Base-by-base conservation (phyloP, 164 flowering plant species). In the Kingdonia uniflora region DNA sequence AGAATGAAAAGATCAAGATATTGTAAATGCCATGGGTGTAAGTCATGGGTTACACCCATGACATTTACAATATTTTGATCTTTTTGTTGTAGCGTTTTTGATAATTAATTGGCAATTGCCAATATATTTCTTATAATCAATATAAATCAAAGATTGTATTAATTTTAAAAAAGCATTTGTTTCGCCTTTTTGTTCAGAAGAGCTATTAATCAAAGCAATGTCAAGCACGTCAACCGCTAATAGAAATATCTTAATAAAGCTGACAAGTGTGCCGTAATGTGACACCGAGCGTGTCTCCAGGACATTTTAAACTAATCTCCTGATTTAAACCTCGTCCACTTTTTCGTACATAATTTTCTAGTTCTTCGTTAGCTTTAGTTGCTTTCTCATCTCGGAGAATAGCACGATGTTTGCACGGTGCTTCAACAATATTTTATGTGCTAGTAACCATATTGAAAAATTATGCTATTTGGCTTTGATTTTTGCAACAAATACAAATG, bases 101-200 rank as follows among this genome's bases (percentile, higher is more conserved):
- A 54, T 7, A 54, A 33, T 2, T 54, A 35, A 54, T 41, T 6
- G n/a, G 37, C 21, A 16, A 54, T 24, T 25, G 37, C 11, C 1
- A 54, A 19, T 14, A 58, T 19, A 14, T 45, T 47, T 42, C 37
- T 55, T 68, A 64, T 64, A n/a, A n/a, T n/a, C n/a, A n/a, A n/a
- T n/a, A n/a, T n/a, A n/a, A n/a, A n/a, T n/a, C n/a, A n/a, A n/a
- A n/a, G n/a, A n/a, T n/a, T n/a, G n/a, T n/a, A n/a, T n/a, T n/a
- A 8, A 25, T 4, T 22, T 14, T 26, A 54, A 50, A 11, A 66
- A 35, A 38, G 3, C 6, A 19, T 6, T 0, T 26, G 70, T 38
- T 21, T 70, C 67, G 38, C 2, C 54, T 23, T n/a, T 61, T 54
- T 54, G 55, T 22, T 52, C 41, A 2, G 42, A 11, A 5, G 21